These are phyloP conservation scores for Solidago caesia DNA, from an alignment of 129 eudicot species.

Conservation along the genomic window DNA sequence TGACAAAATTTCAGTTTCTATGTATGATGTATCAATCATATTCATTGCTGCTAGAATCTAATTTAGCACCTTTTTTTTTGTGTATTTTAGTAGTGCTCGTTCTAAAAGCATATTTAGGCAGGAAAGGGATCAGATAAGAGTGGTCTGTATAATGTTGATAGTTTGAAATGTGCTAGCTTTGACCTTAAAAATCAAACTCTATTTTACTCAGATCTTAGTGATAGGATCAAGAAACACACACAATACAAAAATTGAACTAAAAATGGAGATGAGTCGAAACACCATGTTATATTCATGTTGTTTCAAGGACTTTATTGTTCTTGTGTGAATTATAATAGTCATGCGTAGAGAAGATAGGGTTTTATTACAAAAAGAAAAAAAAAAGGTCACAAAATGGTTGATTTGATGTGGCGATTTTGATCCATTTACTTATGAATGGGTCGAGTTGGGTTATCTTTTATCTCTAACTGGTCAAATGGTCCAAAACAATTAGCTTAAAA, in stretches of 20 bases:
- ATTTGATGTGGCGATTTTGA: too few relatives aligned
- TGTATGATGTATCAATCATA: too few relatives aligned
- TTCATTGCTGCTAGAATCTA: too few relatives aligned
- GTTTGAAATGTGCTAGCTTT: slow-evolving; percentile 7
- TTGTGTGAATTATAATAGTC: background rate
- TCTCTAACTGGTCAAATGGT: too few relatives aligned
- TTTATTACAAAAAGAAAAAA: background rate
- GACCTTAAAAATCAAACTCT: slow-evolving; percentile 15
- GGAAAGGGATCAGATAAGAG: too few relatives aligned
- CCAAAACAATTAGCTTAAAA: too few relatives aligned
- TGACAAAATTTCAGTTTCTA: background rate
- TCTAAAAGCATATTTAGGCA: too few relatives aligned
- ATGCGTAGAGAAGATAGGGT: background rate
- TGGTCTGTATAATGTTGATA: too few relatives aligned
- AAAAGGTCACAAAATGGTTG: background rate
- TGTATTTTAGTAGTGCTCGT: too few relatives aligned
- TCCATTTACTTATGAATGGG: too few relatives aligned
- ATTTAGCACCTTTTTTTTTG: too few relatives aligned
- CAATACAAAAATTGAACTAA: background rate
- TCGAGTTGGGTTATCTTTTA: too few relatives aligned
- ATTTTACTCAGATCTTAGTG: background rate
- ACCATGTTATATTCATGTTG: slow-evolving; percentile 4
- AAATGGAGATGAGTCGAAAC: background rate
- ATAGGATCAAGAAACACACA: background rate
- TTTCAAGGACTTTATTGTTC: background rate